Base-by-base conservation (phyloP, 345 rosid genomes). In the Salix dunnii region DNA sequence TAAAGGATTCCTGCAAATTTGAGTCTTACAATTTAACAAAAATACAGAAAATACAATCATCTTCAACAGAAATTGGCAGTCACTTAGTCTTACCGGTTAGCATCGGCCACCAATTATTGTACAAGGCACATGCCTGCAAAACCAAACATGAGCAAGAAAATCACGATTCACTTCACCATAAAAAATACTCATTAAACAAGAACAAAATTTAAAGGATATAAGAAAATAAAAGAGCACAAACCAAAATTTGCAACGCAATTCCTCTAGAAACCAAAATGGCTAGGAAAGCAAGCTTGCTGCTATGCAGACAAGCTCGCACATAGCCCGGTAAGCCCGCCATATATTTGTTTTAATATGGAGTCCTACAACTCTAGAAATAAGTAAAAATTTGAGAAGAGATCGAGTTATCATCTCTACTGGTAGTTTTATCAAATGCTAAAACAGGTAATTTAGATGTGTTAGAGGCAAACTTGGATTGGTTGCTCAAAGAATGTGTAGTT, bases 31-130 rank as follows among this genome's bases (percentile, higher is more conserved):
- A 35, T 49, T 70, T 23, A 77, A 5, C 20, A 21, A 42, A 6
- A 77, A 60, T n/a, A 53, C 67, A 48, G 17, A 25, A 33, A 73
- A 61, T 23, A 18, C 13, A 31, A 30, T 27, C 10, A 69, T 12
- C 30, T 33, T 49, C 16, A 31, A 25, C 5, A n/a, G 70, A 58
- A 76, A 74, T 27, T 65, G 35, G 60, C 35, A 72, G 23, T 68
- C 48, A 74, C 89, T 85, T 83, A 91, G 27, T n/a, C 62, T 55
- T 58, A 58, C 97, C 87, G 74, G 91, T 83, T 60, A 95, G 86
- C 99, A 96, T 91, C 49, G 98, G 97, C 99, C 99, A 93, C 99
- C 99, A 96, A 55, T 93, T 96, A 83, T 90, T 40, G 71, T 90
- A 96, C 84, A 96, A 67, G 67, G 98, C 99, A 83, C 99, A 95